phyloP scores from a whole-genome alignment of 352 stramenopile species.

The Saprolegnia parasitica region DNA sequence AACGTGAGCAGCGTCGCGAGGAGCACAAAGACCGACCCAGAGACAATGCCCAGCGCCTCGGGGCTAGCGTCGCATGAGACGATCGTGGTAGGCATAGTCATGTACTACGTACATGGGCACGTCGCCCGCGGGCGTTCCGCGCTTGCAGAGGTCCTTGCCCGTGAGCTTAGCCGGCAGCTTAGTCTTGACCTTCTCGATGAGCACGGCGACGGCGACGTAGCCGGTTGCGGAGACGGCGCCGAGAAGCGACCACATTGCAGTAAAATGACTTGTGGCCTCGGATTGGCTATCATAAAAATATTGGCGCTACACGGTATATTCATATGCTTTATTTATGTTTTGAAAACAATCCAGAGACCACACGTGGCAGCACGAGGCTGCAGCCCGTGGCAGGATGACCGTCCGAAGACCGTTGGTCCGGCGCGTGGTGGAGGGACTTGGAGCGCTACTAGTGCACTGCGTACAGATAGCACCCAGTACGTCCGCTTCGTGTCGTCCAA shows the following conservation, averaged over 20 bases:
- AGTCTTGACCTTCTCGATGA: constrained; percentile 56
- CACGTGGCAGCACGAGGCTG: neutral
- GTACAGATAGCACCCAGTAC: no score
- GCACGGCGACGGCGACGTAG: constrained; percentile 50
- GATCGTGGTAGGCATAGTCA: neutral
- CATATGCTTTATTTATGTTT: neutral
- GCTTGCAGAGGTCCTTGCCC: constrained; percentile 92
- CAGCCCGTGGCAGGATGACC: neutral
- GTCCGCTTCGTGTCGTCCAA: no score
- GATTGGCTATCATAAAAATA: no score
- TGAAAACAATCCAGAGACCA: neutral
- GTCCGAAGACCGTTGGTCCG: no score
- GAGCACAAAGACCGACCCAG: constrained; percentile 76
- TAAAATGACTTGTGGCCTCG: no score
- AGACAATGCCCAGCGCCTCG: constrained; percentile 84
- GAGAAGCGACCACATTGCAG: constrained; percentile 32
- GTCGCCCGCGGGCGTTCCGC: constrained; percentile 77
- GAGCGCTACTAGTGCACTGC: no score
- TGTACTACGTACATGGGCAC: constrained; percentile 69
- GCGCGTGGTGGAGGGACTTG: no score
- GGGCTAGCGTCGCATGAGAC: constrained; percentile 41
- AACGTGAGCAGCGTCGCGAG: constrained; percentile 65
- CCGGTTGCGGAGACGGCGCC: constrained; percentile 49
- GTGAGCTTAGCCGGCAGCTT: constrained; percentile 78
- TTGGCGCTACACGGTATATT: no score